A percentile compares a stretch with the other conserved stretches of the same genome.
Conservation (phyloP, 1,139 yeast genomes). For the Lodderomyces theae region DNA sequence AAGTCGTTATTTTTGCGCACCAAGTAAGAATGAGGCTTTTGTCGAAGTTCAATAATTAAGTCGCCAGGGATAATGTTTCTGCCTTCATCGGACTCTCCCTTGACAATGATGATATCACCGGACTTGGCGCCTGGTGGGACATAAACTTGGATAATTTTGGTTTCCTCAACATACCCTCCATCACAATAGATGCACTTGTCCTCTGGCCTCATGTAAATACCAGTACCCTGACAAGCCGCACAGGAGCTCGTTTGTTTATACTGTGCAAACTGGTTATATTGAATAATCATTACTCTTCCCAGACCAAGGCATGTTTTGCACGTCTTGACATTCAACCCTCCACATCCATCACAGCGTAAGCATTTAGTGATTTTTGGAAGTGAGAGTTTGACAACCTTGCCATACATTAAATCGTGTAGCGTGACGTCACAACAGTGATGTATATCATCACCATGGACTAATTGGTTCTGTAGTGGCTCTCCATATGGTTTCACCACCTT, state of each 20-base stretch:
- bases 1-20: constrained; percentile 51
- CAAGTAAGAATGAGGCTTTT: constrained; percentile 37
- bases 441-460: constrained; percentile 35
- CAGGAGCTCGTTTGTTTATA: constrained; percentile 37
- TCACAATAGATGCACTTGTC: constrained; percentile 32
- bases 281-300: constrained; percentile 35
- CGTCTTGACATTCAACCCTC: constrained; percentile 34
- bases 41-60: constrained; percentile 47
- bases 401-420: constrained; percentile 36
- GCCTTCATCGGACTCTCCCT: constrained; percentile 66
- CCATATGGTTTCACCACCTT: constrained; percentile 24
- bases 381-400: constrained; percentile 40
- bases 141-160: constrained; percentile 50
- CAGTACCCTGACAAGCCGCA: constrained; percentile 36
- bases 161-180: constrained; percentile 39
- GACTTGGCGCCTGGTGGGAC: constrained; percentile 52
- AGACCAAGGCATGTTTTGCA: constrained; percentile 39
- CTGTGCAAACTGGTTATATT: constrained; percentile 31
- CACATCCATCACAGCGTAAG: constrained; percentile 33
- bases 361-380: constrained; percentile 40
- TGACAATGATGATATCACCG: constrained; percentile 50
- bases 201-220: constrained; percentile 22
- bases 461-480: constrained; percentile 12
- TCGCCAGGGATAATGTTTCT: constrained; percentile 62
- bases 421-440: constrained; percentile 40